Conservation (phyloP, 768 basidiomycete species). For the Pleurotus salmoneostramineus region DNA sequence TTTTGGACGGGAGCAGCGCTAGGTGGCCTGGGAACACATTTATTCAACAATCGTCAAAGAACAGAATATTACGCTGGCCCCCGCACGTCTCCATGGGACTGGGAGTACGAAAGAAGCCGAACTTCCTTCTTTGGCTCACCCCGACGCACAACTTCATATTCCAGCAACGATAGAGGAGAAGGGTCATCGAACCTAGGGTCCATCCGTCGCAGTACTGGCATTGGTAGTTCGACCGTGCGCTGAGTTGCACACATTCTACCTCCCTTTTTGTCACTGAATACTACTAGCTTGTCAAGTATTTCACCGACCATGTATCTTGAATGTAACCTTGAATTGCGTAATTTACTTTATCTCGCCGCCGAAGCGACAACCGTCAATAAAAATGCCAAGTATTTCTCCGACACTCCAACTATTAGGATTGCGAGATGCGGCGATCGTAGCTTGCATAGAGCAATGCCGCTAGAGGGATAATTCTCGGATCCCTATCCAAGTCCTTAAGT, state of each 20-base stretch:
- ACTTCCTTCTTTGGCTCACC: constrained; percentile 23
- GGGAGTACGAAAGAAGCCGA: constrained; percentile 45
- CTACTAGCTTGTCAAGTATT: too few species aligned
- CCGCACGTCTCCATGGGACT: constrained; percentile 42
- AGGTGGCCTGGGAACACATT: constrained; percentile 64
- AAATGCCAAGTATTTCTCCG: background rate
- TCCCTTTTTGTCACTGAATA: background rate
- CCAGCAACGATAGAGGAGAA: constrained; percentile 56
- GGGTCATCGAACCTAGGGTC: constrained; percentile 66
- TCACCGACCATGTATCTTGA: background rate
- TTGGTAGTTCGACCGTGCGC: constrained; percentile 67
- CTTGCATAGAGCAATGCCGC: background rate
- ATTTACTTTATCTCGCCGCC: background rate
- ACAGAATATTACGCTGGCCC: constrained; percentile 20
- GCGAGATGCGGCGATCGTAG: background rate
- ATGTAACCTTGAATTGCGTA: background rate
- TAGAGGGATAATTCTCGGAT: constrained; percentile 2
- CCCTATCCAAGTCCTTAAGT: background rate
- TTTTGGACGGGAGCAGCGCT: constrained; percentile 84
- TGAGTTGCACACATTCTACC: background rate
- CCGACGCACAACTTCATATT: constrained; percentile 20
- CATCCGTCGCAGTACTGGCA: constrained; percentile 75
- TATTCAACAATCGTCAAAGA: constrained; percentile 36
- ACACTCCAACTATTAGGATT: background rate
- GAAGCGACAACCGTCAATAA: background rate